These are phyloP conservation scores for Saccharum hybrid DNA, from an alignment of 202 grass and related monocot genomes.

Conservation along the genomic window DNA sequence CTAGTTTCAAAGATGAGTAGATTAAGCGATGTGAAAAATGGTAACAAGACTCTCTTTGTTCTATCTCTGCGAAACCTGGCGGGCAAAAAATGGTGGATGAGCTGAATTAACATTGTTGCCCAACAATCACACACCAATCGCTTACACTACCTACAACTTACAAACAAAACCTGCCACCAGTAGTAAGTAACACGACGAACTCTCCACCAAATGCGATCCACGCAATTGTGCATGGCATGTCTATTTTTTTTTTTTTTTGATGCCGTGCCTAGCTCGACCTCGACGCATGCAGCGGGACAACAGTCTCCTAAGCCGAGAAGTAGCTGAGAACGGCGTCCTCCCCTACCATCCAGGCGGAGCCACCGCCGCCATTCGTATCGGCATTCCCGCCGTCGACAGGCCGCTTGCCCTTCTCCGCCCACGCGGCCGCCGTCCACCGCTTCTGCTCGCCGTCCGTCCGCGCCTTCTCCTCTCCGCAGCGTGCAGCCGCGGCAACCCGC, in stretches of 20 bases:
- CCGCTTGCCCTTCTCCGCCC: constrained; percentile 8
- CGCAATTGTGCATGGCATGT: background rate
- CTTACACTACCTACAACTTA: background rate
- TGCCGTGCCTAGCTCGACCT: too few species aligned
- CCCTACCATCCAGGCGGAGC: background rate
- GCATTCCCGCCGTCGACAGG: background rate
- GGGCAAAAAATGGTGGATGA: background rate
- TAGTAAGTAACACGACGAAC: too few species aligned
- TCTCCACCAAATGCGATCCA: background rate
- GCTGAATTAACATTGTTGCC: background rate
- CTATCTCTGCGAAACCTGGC: background rate
- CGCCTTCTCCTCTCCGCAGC: constrained; percentile 11
- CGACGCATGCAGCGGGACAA: background rate
- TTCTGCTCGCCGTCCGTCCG: constrained; percentile 4
- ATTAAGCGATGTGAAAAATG: background rate
- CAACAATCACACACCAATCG: background rate
- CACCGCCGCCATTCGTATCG: background rate
- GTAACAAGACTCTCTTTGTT: background rate
- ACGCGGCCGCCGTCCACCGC: constrained; percentile 22
- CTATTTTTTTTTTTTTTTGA: too few species aligned
- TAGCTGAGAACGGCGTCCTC: constrained; percentile 46
- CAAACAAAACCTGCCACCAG: background rate
- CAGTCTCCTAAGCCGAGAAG: constrained; percentile 54
- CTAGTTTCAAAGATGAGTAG: too few species aligned
- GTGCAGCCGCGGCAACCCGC: constrained; percentile 20